These are phyloP conservation scores for Sinapis alba DNA, from an alignment of 441 rosid species.

Conservation along the genomic window DNA sequence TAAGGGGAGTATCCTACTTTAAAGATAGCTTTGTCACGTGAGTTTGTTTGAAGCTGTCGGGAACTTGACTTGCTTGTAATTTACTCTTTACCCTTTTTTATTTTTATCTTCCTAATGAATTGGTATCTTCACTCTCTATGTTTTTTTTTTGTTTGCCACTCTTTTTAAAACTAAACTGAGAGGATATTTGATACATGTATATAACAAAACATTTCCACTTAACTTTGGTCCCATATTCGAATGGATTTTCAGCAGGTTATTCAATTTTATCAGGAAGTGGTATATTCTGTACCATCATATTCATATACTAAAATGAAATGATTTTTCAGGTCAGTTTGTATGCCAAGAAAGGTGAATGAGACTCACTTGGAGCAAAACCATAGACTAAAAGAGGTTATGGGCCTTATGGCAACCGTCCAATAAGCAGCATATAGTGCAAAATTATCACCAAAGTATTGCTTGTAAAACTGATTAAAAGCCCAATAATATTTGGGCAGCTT, in stretches of 20 bases:
- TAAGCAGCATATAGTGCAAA: background rate
- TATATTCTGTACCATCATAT: background rate
- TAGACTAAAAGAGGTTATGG: background rate
- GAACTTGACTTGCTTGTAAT: slow-evolving; percentile 28
- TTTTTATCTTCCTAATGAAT: background rate
- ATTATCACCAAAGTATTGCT: background rate
- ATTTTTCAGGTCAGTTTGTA: background rate
- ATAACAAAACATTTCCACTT: background rate
- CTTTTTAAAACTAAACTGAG: background rate
- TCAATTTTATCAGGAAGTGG: background rate
- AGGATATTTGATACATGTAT: background rate
- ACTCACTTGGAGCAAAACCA: background rate
- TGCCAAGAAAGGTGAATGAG: background rate
- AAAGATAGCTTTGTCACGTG: slow-evolving; percentile 40
- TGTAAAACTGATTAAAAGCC: background rate
- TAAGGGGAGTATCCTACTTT: slow-evolving; percentile 17
- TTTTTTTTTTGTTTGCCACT: background rate
- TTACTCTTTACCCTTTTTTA: slow-evolving; percentile 11
- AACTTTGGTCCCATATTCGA: background rate
- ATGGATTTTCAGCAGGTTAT: background rate
- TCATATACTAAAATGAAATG: background rate
- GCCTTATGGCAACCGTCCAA: background rate
- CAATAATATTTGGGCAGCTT: too few relatives aligned
- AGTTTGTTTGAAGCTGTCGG: slow-evolving; percentile 25
- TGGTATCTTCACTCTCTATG: slow-evolving; percentile 9